Percentiles rank a stretch among this genome's conserved stretches.
phyloP scores from a whole-genome alignment of 495 filamentous ascomycete species.

The Friedmanniomyces endolithicus region DNA sequence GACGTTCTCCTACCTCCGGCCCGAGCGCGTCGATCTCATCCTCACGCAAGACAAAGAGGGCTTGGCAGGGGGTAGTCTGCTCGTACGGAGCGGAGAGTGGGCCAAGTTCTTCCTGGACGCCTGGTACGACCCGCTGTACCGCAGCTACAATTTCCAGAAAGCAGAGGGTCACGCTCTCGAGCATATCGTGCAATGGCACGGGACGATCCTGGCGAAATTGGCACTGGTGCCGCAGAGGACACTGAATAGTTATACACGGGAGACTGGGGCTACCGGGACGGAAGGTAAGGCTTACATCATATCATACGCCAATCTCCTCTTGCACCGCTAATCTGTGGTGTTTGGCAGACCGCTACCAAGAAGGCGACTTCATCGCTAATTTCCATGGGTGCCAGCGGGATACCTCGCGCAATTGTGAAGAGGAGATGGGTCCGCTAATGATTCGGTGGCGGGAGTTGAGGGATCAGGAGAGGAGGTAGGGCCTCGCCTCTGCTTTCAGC shows the following conservation, averaged over 20 bases:
- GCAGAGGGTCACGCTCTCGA: slow-evolving; percentile 83
- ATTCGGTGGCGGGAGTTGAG: slow-evolving; percentile 20
- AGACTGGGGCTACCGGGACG: slow-evolving; percentile 32
- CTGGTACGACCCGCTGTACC: slow-evolving; percentile 91
- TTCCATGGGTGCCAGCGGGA: slow-evolving; percentile 58
- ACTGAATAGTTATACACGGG: slow-evolving; percentile 62
- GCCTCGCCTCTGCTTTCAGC: too few species aligned
- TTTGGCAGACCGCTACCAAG: slow-evolving; percentile 47
- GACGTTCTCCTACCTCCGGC: slow-evolving; percentile 71
- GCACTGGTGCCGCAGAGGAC: slow-evolving; percentile 71
- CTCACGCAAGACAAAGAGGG: slow-evolving; percentile 76
- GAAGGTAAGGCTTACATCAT: not conserved
- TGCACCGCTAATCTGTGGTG: not conserved
- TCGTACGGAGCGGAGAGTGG: slow-evolving; percentile 79
- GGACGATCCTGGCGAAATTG: slow-evolving; percentile 83
- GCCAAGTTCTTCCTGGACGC: slow-evolving; percentile 84
- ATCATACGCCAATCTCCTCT: too few species aligned
- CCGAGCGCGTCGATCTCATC: slow-evolving; percentile 68
- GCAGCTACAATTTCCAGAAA: slow-evolving; percentile 89
- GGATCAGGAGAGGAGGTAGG: slow-evolving; percentile 12
- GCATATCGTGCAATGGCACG: slow-evolving; percentile 63
- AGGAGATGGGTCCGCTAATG: slow-evolving; percentile 43
- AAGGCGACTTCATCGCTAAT: slow-evolving; percentile 76
- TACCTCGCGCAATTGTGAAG: slow-evolving; percentile 50
- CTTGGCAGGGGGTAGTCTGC: slow-evolving; percentile 60